A percentile compares a stretch with the other conserved stretches of the same genome.
These are phyloP conservation scores for Botrytis sinoallii DNA, from an alignment of 2,329 filamentous ascomycete genomes.

Conservation along the genomic window DNA sequence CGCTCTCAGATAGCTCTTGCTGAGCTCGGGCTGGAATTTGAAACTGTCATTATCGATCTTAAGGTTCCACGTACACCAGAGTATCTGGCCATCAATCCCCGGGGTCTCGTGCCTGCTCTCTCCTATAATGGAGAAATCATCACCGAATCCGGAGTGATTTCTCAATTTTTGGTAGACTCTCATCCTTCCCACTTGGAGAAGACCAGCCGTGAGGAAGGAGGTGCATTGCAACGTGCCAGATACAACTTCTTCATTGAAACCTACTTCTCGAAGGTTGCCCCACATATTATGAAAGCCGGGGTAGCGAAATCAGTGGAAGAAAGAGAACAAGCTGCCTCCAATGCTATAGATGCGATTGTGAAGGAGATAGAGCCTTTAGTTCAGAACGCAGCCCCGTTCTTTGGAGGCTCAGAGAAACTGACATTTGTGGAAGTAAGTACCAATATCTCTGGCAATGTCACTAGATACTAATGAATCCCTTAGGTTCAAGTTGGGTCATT, in stretches of 20 bases:
- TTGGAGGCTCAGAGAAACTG: constrained; percentile 59
- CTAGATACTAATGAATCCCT: constrained; percentile 21
- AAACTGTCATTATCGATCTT: constrained; percentile 73
- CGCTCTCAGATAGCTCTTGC: constrained; percentile 69
- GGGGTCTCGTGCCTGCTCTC: constrained; percentile 72
- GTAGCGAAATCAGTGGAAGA: constrained; percentile 34
- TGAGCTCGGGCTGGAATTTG: constrained; percentile 63
- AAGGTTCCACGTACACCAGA: constrained; percentile 63
- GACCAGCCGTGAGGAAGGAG: constrained; percentile 48
- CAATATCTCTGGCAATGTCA: no score
- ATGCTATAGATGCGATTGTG: constrained; percentile 53
- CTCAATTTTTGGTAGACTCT: constrained; percentile 66
- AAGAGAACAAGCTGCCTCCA: constrained; percentile 50
- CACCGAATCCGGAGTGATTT: constrained; percentile 70
- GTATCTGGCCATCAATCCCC: constrained; percentile 75
- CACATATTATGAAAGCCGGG: constrained; percentile 44
- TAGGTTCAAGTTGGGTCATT: constrained; percentile 66
- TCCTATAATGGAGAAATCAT: constrained; percentile 65
- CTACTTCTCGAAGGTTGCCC: constrained; percentile 59
- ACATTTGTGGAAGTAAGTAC: constrained; percentile 69
- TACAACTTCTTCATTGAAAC: constrained; percentile 72
- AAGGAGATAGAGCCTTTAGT: constrained; percentile 76
- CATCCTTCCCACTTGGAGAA: constrained; percentile 67
- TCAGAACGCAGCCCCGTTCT: constrained; percentile 54
- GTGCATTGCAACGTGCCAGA: constrained; percentile 61